Conservation (phyloP, 345 rosid species). For the Angophora floribunda region DNA sequence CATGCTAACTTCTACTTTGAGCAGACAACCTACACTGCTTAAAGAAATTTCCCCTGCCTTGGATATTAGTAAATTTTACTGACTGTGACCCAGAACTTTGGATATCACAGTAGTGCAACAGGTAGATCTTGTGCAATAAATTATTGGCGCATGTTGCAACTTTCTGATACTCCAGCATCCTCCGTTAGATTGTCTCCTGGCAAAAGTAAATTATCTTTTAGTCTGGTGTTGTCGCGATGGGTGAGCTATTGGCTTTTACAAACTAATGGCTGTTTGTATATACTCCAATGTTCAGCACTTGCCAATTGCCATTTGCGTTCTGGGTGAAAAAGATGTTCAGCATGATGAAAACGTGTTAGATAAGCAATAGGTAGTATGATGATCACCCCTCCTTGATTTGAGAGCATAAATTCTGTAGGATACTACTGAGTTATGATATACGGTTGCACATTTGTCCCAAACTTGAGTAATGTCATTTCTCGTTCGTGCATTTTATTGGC, state of each 20-base stretch:
- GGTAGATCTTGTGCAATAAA: background rate
- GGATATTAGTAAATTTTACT: background rate
- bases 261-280: background rate
- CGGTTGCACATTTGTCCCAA: background rate
- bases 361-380: background rate
- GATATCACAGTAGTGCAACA: background rate
- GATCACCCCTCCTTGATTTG: background rate
- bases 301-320: background rate
- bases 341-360: background rate
- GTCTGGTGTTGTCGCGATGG: background rate
- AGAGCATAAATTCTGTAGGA: background rate
- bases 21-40: background rate
- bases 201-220: background rate
- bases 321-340: background rate
- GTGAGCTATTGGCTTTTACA: background rate
- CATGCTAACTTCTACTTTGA: background rate
- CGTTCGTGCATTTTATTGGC: background rate
- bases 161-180: background rate
- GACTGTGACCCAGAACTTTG: background rate
- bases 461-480: background rate
- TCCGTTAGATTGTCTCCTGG: background rate
- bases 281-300: background rate
- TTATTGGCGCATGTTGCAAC: background rate
- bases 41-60: background rate
- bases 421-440: background rate